phyloP scores from a whole-genome alignment of 495 filamentous ascomycete species.

The Trypethelium eluteriae region DNA sequence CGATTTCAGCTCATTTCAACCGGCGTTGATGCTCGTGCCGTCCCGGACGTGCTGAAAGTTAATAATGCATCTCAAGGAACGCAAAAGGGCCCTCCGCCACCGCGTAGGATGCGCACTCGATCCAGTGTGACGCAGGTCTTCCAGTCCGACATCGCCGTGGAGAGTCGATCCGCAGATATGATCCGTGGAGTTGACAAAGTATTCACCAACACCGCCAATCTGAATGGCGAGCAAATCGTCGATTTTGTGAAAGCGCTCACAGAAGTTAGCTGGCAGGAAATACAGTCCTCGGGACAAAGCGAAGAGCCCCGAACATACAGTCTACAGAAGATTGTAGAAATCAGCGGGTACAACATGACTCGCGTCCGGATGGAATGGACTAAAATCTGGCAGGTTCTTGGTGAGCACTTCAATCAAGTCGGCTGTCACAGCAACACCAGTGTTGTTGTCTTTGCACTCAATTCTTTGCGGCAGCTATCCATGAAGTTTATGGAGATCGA shows the following conservation, averaged over 20 bases:
- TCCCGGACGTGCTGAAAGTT: constrained; percentile 87
- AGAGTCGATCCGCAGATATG: constrained; percentile 85
- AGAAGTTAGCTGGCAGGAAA: constrained; percentile 98
- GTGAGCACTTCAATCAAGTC: constrained; percentile 95
- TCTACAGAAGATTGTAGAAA: constrained; percentile 95
- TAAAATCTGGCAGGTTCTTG: constrained; percentile 90
- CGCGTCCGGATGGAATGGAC: constrained; percentile 97
- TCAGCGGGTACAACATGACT: constrained; percentile 99
- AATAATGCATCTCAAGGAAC: constrained; percentile 55
- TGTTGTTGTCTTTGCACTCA: constrained; percentile 93
- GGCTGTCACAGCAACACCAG: constrained; percentile 91
- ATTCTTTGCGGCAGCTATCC: constrained; percentile 87
- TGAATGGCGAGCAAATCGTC: constrained; percentile 94
- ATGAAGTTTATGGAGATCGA: constrained; percentile 99
- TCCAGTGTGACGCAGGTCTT: constrained; percentile 61
- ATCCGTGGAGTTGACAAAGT: constrained; percentile 89
- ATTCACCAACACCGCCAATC: constrained; percentile 88
- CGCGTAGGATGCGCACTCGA: constrained; percentile 52
- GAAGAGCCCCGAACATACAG: constrained; percentile 93
- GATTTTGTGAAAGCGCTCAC: constrained; percentile 89
- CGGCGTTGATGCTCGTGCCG: constrained; percentile 82
- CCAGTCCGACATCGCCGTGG: constrained; percentile 78
- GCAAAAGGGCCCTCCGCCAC: constrained; percentile 55
- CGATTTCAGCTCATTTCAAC: constrained; percentile 89
- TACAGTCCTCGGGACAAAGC: constrained; percentile 89